phyloP scores from a whole-genome alignment of 805 yeast species.

The Zygosaccharomyces bailii region DNA sequence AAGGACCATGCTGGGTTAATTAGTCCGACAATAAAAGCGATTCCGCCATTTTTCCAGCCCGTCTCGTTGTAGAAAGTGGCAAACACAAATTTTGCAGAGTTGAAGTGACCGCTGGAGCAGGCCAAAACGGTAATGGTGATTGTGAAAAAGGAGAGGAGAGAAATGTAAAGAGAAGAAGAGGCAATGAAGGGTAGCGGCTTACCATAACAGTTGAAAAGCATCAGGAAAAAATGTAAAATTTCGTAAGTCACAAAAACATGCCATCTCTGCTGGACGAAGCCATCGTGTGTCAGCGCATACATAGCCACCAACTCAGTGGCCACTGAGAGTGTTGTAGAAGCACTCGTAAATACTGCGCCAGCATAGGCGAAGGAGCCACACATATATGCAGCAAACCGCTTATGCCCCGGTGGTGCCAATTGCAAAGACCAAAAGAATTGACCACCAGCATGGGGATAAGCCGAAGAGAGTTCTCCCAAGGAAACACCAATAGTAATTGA shows the following conservation, averaged over 20 bases:
- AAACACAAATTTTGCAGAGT: constrained; percentile 55
- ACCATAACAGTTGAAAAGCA: constrained; percentile 55
- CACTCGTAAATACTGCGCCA: constrained; percentile 61
- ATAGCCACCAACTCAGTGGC: constrained; percentile 56
- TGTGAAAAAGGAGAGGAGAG: constrained; percentile 51
- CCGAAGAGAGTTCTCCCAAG: constrained; percentile 52
- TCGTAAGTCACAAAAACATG: constrained; percentile 54
- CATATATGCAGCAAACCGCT: constrained; percentile 49
- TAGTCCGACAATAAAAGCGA: constrained; percentile 63
- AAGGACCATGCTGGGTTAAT: constrained; percentile 73
- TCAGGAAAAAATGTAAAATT: constrained; percentile 43
- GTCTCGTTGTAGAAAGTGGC: constrained; percentile 54
- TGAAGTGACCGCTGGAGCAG: constrained; percentile 54
- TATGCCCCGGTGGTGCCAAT: constrained; percentile 46
- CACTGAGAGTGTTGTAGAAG: constrained; percentile 57
- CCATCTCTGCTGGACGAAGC: constrained; percentile 47
- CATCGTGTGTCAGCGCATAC: constrained; percentile 37
- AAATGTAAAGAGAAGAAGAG: constrained; percentile 49
- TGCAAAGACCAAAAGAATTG: constrained; percentile 60
- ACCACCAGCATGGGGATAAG: constrained; percentile 63
- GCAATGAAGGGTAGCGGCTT: constrained; percentile 52
- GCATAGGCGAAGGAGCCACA: constrained; percentile 66
- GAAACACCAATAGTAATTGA: constrained; percentile 51
- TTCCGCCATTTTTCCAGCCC: constrained; percentile 58
- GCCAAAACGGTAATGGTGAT: constrained; percentile 57